Evolutionary conservation across 129 eudicot genomes (phyloP).

Genomic region (Rutidosis leptorrhynchoides): DNA sequence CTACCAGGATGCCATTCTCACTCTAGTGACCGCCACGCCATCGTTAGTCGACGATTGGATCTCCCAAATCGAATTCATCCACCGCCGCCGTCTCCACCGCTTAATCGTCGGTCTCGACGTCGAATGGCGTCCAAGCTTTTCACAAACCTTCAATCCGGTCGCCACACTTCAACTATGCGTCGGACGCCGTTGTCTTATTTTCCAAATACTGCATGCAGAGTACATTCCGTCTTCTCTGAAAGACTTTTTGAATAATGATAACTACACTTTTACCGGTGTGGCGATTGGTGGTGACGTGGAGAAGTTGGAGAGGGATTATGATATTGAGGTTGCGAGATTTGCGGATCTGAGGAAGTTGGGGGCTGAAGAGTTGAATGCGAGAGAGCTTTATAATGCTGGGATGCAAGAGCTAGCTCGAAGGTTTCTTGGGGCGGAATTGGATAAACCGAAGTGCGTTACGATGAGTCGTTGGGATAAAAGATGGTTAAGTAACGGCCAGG

Average conservation of each 20-base stretch:
- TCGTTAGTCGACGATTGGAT: conserved; percentile 15
- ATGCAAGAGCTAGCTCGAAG: background rate
- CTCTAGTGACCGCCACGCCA: conserved; percentile 20
- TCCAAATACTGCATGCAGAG: background rate
- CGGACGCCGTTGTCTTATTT: conserved; percentile 17
- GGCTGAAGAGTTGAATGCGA: background rate
- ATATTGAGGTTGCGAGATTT: background rate
- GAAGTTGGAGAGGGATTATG: conserved; percentile 27
- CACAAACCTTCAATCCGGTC: conserved; percentile 10
- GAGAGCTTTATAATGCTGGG: background rate
- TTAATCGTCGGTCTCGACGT: conserved; percentile 35
- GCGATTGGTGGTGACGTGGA: conserved; percentile 19
- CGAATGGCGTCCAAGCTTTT: conserved; percentile 34
- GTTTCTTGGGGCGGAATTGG: background rate
- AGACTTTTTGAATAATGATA: background rate
- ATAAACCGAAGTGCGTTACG: background rate
- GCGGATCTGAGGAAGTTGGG: conserved; percentile 36
- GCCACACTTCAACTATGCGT: conserved; percentile 30
- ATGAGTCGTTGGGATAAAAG: background rate
- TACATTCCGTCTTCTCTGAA: background rate
- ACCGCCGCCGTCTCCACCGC: conserved; percentile 16
- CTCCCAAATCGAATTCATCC: conserved; percentile 14
- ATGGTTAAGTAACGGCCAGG: background rate
- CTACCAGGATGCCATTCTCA: conserved; percentile 15
- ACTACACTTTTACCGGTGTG: conserved; percentile 21